Base-by-base conservation (phyloP, 179 eudicot species). In the Heliamphora pulchella region DNA sequence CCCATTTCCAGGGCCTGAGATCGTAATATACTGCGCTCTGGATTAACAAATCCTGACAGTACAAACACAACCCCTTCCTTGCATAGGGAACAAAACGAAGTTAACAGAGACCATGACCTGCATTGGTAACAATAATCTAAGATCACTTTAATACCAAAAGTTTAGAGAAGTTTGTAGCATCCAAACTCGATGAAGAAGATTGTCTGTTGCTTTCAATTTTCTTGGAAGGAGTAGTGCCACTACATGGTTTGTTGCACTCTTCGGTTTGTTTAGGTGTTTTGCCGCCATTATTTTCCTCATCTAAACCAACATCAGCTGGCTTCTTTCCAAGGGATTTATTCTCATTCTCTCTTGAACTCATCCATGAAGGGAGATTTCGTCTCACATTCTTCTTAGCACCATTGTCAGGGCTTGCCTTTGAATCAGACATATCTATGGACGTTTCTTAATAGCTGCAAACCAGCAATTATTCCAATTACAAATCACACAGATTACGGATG, bases 1-100 rank as follows among this genome's bases (percentile, higher is more conserved):
- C 99, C 99, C 99, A 96, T 92, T 87, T 91, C 98, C 86, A 94
- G 81, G 70, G 93, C 96, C 80, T 88, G 97, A 57, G 97, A 92
- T 83, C 98, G 83, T 83, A 96, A 81, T 20, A 69, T 86, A 78
- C 94, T 87, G 41, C 98, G 93, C 79, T 96, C 98, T 8, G 99
- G 99, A 87, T 96, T 94, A 69, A 96, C 96, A 91, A 96, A 91
- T 46, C 99, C 99, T 5, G 99, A 96, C 39, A 96, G 88, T 7
- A 76, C 98, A 83, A 96, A 87, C 62, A 91, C 97, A 50, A 96
- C 97, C 57, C 98, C 99, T 74, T 96, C 98, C 98, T 96, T 31
- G 31, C 31, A 31, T 31, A 31, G 31, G 31, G 31, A 31, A 31
- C 31, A 31, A 31, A 31, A 22, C 14, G 57, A 75, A 77, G 47